A percentile compares a stretch with the other conserved stretches of the same genome.
Evolutionary conservation across 805 yeast genomes (phyloP).

Genomic region (Maudiozyma pseudohumilis): DNA sequence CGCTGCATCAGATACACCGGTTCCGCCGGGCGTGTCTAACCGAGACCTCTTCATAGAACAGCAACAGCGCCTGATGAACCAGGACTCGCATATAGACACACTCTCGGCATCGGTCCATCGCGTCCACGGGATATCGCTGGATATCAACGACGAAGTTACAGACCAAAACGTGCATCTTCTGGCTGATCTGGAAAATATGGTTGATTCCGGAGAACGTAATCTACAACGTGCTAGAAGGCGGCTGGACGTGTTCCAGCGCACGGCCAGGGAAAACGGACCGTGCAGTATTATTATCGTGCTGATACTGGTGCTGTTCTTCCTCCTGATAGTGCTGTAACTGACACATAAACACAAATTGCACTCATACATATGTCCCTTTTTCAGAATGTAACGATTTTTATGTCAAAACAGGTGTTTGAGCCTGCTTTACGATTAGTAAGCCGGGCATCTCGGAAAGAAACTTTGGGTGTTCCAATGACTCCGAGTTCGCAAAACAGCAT

Average conservation of each 20-base stretch:
- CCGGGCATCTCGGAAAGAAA: too few species aligned
- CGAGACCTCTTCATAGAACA: conserved; percentile 33
- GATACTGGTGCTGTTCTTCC: conserved; percentile 34
- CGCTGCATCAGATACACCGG: conserved; percentile 2
- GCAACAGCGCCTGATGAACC: conserved; percentile 38
- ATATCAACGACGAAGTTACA: conserved; percentile 38
- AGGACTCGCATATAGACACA: conserved; percentile 35
- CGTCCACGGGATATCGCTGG: conserved; percentile 37
- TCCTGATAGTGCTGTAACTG: conserved; percentile 35
- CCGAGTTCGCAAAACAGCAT: too few species aligned
- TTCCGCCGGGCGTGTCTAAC: too few species aligned
- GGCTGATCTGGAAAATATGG: conserved; percentile 40
- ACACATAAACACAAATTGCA: too few species aligned
- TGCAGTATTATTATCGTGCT: conserved; percentile 40
- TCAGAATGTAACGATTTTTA: too few species aligned
- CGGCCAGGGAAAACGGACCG: conserved; percentile 39
- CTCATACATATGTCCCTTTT: too few species aligned
- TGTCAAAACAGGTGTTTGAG: too few species aligned
- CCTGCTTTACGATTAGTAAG: too few species aligned
- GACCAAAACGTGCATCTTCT: conserved; percentile 38
- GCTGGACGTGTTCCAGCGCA: conserved; percentile 32
- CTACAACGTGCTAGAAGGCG: conserved; percentile 34
- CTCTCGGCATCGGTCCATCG: conserved; percentile 36
- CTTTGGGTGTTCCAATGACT: too few species aligned
- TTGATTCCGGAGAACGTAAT: conserved; percentile 35